A percentile compares a stretch with the other conserved stretches of the same genome.
Evolutionary conservation across 23 red algal species (phyloP).

Genomic region (Agarophyton chilense): DNA sequence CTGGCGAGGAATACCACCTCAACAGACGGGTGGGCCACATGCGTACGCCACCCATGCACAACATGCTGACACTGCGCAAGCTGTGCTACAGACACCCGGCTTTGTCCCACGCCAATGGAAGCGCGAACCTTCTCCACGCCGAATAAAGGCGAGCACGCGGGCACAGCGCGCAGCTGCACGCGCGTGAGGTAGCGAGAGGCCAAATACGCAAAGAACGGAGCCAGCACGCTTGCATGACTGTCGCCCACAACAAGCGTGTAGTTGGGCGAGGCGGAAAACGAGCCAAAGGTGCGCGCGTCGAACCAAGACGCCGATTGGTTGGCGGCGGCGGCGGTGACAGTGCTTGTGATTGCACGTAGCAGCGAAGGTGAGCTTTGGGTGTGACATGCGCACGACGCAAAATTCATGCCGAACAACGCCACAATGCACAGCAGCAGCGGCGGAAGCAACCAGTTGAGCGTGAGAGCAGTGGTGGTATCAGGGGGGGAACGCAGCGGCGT

Average conservation of each 20-base stretch:
- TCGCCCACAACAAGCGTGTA: constrained; percentile 24
- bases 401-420: not conserved
- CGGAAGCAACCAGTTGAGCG: not conserved
- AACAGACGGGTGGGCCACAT: not conserved
- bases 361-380: not conserved
- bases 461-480: not conserved
- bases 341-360: not conserved
- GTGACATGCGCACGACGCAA: not conserved
- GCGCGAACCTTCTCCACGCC: not conserved
- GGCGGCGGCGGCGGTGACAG: not conserved
- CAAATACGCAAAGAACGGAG: constrained; percentile 7
- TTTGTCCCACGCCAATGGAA: constrained; percentile 15
- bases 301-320: not conserved
- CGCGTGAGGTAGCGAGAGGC: not conserved
- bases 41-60: not conserved
- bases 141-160: not conserved
- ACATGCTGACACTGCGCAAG: not conserved
- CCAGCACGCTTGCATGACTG: constrained; percentile 9
- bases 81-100: not conserved
- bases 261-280: not conserved
- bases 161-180: not conserved
- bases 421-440: not conserved
- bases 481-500: not conserved
- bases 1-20: constrained; percentile 4
- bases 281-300: not conserved